phyloP scores from a whole-genome alignment of 768 basidiomycete species.

The Daedaleopsis nitida region DNA sequence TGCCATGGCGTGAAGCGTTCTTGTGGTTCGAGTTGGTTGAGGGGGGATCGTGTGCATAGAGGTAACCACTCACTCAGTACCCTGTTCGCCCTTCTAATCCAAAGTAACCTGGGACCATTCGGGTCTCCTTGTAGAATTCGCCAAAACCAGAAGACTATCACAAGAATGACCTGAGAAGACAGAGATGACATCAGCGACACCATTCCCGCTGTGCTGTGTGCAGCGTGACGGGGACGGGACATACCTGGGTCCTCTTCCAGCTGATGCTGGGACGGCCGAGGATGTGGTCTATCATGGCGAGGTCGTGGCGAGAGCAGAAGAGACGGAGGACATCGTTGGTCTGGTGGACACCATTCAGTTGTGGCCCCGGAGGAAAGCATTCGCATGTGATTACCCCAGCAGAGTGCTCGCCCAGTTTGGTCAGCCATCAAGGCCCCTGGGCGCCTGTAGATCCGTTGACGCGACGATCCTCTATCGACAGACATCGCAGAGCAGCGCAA shows the following conservation, averaged over 20 bases:
- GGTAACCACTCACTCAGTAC: slow-evolving; percentile 51
- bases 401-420: slow-evolving; percentile 9
- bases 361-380: slow-evolving; percentile 3
- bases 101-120: slow-evolving; percentile 65
- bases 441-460: background rate
- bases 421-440: background rate
- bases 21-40: slow-evolving; percentile 30
- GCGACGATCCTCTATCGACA: too few relatives aligned
- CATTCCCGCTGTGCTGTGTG: background rate
- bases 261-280: slow-evolving; percentile 83
- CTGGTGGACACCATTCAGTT: slow-evolving; percentile 18
- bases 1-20: slow-evolving; percentile 96
- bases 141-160: slow-evolving; percentile 92
- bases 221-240: slow-evolving; percentile 15
- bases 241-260: slow-evolving; percentile 87
- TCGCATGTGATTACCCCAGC: slow-evolving; percentile 18
- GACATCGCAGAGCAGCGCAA: too few relatives aligned
- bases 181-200: slow-evolving; percentile 1
- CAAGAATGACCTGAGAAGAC: slow-evolving; percentile 72
- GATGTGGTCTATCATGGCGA: slow-evolving; percentile 89
- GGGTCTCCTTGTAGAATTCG: slow-evolving; percentile 67
- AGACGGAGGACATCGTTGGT: slow-evolving; percentile 1
- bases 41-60: background rate
- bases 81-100: slow-evolving; percentile 61
- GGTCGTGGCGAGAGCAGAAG: slow-evolving; percentile 11